Conservation (phyloP, 768 basidiomycete species). For the Pulveroboletus sp. region DNA sequence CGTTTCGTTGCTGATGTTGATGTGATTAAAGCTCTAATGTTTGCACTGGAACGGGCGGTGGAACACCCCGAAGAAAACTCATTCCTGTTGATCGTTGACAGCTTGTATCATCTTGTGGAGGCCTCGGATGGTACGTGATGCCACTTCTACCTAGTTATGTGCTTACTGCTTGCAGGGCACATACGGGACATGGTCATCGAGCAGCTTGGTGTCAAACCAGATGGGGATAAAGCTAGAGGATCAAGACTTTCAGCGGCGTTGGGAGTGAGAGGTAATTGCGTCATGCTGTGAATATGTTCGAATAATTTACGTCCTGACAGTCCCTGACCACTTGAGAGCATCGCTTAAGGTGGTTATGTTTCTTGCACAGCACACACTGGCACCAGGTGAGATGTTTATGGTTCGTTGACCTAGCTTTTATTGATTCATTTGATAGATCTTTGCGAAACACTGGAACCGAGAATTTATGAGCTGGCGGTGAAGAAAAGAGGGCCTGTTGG, state of each 20-base stretch:
- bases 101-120: neutral
- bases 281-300: neutral
- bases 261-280: neutral
- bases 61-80: neutral
- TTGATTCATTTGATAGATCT: neutral
- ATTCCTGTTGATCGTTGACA: neutral
- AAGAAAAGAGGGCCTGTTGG: neutral
- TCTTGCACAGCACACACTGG: neutral
- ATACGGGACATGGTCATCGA: neutral
- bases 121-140: slow-evolving; percentile 1
- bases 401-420: neutral
- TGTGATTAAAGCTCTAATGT: neutral
- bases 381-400: neutral
- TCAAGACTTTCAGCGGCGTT: slow-evolving; percentile 2
- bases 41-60: neutral
- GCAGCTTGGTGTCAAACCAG: neutral
- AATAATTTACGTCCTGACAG: slow-evolving; percentile 1
- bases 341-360: slow-evolving; percentile 2
- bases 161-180: neutral
- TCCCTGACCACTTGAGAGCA: neutral
- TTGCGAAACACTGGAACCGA: neutral
- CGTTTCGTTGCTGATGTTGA: neutral
- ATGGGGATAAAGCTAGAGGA: neutral
- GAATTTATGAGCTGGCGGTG: neutral
- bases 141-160: neutral